Base-by-base conservation (phyloP, 1,139 yeast genomes). In the Williopsis jadinii region DNA sequence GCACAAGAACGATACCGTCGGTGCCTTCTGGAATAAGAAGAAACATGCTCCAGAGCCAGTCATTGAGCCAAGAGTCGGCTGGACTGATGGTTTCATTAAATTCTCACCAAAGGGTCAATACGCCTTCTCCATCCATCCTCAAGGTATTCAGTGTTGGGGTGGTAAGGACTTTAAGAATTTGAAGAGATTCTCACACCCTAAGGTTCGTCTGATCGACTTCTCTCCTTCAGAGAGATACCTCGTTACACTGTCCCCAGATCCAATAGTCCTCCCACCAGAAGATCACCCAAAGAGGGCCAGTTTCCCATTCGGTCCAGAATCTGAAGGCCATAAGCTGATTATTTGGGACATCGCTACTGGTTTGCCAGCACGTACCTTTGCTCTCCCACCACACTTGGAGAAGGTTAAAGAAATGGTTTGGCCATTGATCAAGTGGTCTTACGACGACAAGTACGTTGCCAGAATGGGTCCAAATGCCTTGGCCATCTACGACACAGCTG, bases 401-500 rank as follows among this genome's bases (percentile, higher is more conserved):
- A 75, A 76, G 41, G 77, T 75, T 56, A 74, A 76, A 60, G 83
- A 81, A 60, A 79, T 87, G 80, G 81, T 84, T 51, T 92, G 99
- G 99, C 99, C 99, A 39, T 77, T 92, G 60, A 84, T 94, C 62
- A 90, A 88, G 67, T 94, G 98, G 97, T 87, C 97, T 36, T 74
- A 72, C 56, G 95, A 94, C 66, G 96, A 87, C 66, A 82, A 80
- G 65, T 94, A 82, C 71, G 86, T 95, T 70, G 97, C 97, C 44
- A 84, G 98, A 69, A 79, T 86, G 65, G 92, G 92, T 42, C 95
- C 95, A 43, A 94, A 86, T 51, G 97, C 95, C 42, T 72, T 94
- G 54, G 92, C 95, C 39, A 76, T 94, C 50, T 94, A 90, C 65
- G 87, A 82, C 51, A 58, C 75, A 26, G 80, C 80, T 43, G 75